Evolutionary conservation across 495 filamentous ascomycete species (phyloP), one percentile per base, ranked within the genome.

Genomic region (Aspergillus sclerotiicarbonarius): DNA sequence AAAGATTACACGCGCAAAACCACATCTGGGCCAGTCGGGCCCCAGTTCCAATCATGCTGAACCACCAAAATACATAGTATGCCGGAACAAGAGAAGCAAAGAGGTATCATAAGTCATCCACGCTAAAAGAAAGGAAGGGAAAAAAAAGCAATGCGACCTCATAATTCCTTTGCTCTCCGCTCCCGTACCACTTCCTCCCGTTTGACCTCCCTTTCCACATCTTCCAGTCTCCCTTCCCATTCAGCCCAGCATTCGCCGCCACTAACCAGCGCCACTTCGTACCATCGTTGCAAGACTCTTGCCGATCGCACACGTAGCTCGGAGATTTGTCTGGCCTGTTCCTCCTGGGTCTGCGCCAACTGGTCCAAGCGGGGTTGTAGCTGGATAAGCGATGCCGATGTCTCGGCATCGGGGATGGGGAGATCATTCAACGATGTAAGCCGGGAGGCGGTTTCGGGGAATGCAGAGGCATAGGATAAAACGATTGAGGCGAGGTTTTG

Each of bases 371-470:
- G 81, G 12, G 91, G 90, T 20, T 84, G 75, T 2, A 96, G 76
- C 18, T 83, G 75, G 21, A 90, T 84, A 0, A 98, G 73, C 10
- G 79, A 73, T 2, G 86, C 78, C n/a, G 89, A 89, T 39, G 78
- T 74, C 37, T 83, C 74, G 0, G 89, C 78, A 41, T 88, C 82
- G 2, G 92, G 90, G 8, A 96, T 74, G 6, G 89, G 85, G 1
- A 88, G 83, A 74, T 96, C 91, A 31, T 82, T 80, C 16, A 92
- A 84, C 1, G 89, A 88, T n/a, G 87, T 88, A 8, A 96, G 82
- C 8, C 86, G 86, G 0, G 91, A 96, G 6, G 87, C 85, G 0
- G 87, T 90, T 19, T 87, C 81, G 16, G 88, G 87, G 72, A 88
- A 96, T 3, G 83, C 79, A 13, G 88, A 80, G 0, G 89, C 88